Base-by-base conservation (phyloP, 768 basidiomycete species). In the Phaeotremella skinneri region DNA sequence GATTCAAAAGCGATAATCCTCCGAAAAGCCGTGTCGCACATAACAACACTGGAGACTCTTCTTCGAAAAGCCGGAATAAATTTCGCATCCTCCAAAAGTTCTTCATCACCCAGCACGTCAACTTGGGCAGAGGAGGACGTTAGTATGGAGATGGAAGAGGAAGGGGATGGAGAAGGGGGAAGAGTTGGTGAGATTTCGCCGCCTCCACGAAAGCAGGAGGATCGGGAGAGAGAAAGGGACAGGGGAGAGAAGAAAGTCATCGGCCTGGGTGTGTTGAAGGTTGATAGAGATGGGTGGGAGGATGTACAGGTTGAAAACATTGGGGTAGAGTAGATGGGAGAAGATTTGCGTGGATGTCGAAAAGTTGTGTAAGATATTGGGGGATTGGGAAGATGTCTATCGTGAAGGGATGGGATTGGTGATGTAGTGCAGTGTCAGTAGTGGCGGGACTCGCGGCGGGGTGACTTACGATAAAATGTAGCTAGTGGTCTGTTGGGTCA, bases 1-100 rank as follows among this genome's bases (percentile, higher is more conserved):
- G 72, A 74, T 52, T 67, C 65, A 2, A 74, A 74, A 57, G 72
- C 72, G 13, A 64, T 71, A 52, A 63, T 71, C 30, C 62, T 74
- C 3, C 67, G 66, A 4, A 74, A 74, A 63, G 72, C 72, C 2
- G 69, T 70, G 1, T 52, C 62, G 1, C 64, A 71, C 48, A 71
- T 74, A 17, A 45, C 58, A 7, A 52, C 61, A n/a, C 66, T 74
- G 37, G 72, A 74, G 49, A 14, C 21, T 13, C 16, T 64, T 9
- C 29, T 61, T 11, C 57, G 64, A 13, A 31, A 58, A 47, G 56
- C 60, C 25, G 60, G 64, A 21, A 45, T 45, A 11, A 45, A 45
- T 20, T 45, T 45, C 43, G 6, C 13, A 7, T 14, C 11, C 43
- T n/a, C 29, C 51, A 32, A 13, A 34, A 30, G 16, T 14, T 6